Base-by-base conservation (phyloP, 352 stramenopile species). In the Thalassiosira mediterranea region DNA sequence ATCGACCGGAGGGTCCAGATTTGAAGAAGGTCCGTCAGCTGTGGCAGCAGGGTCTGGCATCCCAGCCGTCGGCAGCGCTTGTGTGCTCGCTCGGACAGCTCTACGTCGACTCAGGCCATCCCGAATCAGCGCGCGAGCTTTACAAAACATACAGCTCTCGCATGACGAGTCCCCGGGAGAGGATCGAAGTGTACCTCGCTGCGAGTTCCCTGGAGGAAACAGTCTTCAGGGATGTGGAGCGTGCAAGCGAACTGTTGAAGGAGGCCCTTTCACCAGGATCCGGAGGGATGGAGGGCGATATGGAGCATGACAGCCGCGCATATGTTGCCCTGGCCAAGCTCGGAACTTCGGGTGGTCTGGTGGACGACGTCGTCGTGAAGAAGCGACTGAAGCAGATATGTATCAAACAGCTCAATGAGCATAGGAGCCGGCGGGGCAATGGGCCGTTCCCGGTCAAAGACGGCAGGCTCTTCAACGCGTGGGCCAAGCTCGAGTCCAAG, bases 401-500 rank as follows among this genome's bases (percentile, higher is more conserved):
- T 48, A 64, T 37, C 3, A 76, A 64, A 31, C 61, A 73, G 15
- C 13, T 63, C 3, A 38, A 23, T 10, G 19, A 58, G 23, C 26
- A 26, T 32, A 44, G 58, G 42, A n/a, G 42, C 15, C 47, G 37
- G 21, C 37, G 3, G 1, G 54, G 58, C 19, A 10, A 11, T 11
- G n/a, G 23, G 40, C 19, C 65, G 32, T 72, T 75, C 47, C 72
- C 54, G 8, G 66, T 77, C 13, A 72, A 79, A 3, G 86, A 89
- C 80, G 86, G 86, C 3, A 65, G 86, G 17, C 54, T 91, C 0
- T 92, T 88, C 65, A 92, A 91, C 79, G 80, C 87, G 34, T 85
- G 76, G 73, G 87, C 87, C n/a, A 84, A 82, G 17, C 42, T 91
- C 7, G 84, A 92, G 83, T 81, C 82, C 0, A 86, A 89, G 51